These are phyloP conservation scores for Penicillium sp. DNA, from an alignment of 2,329 filamentous ascomycete genomes.

Conservation along the genomic window DNA sequence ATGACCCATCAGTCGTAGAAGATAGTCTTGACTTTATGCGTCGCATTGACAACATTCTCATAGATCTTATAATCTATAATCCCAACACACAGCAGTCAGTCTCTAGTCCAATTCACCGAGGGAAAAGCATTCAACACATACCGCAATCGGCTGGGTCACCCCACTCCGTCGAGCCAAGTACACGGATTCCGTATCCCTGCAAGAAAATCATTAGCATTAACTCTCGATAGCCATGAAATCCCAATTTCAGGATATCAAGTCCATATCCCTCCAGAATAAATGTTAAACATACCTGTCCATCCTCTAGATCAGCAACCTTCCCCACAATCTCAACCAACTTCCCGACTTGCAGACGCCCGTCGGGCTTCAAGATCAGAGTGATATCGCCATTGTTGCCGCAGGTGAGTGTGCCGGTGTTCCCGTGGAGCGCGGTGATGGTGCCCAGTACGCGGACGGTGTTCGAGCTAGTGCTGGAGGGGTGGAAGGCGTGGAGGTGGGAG, in stretches of 20 bases:
- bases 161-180: constrained; percentile 46
- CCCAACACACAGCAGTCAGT: not conserved
- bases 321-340: constrained; percentile 49
- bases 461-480: constrained; percentile 47
- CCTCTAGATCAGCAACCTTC: constrained; percentile 46
- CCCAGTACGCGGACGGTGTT: constrained; percentile 76
- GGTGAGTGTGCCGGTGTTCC: constrained; percentile 77
- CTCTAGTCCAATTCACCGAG: not conserved
- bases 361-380: constrained; percentile 68
- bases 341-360: constrained; percentile 47
- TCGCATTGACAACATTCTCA: constrained; percentile 79
- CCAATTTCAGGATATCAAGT: not conserved
- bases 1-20: constrained; percentile 58
- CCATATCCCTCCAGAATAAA: not conserved
- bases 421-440: constrained; percentile 77
- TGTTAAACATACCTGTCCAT: constrained; percentile 35
- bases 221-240: not conserved
- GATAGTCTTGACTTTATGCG: constrained; percentile 76
- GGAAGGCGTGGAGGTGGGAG: constrained; percentile 73
- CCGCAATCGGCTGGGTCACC: constrained; percentile 42
- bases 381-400: constrained; percentile 68
- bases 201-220: constrained; percentile 5
- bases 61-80: constrained; percentile 69
- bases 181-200: constrained; percentile 42
- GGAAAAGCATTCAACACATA: constrained; percentile 24